Base-by-base conservation (phyloP, 495 filamentous ascomycete species). In the Rostrohypoxylon terebratum region DNA sequence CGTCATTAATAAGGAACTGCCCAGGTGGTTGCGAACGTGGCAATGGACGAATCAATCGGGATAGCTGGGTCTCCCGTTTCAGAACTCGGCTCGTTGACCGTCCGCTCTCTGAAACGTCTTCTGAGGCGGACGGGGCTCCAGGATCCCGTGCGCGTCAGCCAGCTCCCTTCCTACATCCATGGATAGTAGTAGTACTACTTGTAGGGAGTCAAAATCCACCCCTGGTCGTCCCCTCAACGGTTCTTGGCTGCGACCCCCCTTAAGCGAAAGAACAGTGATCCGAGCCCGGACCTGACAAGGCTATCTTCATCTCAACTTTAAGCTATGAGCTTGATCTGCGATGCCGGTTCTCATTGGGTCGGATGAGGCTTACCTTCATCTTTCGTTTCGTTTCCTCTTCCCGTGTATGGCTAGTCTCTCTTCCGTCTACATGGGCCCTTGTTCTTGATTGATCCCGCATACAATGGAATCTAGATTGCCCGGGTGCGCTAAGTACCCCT, bases 301-400 rank as follows among this genome's bases (percentile, higher is more conserved):
- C 59, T 42, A 47, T 61, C 54, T 73, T 79, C 77, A 76, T 79
- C 78, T 76, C 73, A 82, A 82, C 78, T 75, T 78, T 78, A 78
- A 79, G 42, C 58, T 66, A 61, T 66, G 57, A 69, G 62, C 71
- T 69, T 74, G 55, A 60, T 74, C 42, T 13, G 62, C 57, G 42
- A 47, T 18, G 11, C 33, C 44, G 34, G n/a, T 11, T 55, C 57
- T 70, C 44, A 74, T 74, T 74, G 71, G 71, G 11, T 14, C 50
- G 40, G 14, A 33, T 33, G 55, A 66, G 38, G 44, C 58, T 57
- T 59, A 48, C 38, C 20, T 63, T 21, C 44, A 53, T n/a, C 55
- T 25, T 62, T 60, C 50, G 66, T 73, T 73, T 73, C 71, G 71
- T 73, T 73, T 73, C 65, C 53, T 66, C 55, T 38, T 73, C 64